Base-by-base conservation (phyloP, 2,329 filamentous ascomycete species). In the Dactylellina parvicollis region DNA sequence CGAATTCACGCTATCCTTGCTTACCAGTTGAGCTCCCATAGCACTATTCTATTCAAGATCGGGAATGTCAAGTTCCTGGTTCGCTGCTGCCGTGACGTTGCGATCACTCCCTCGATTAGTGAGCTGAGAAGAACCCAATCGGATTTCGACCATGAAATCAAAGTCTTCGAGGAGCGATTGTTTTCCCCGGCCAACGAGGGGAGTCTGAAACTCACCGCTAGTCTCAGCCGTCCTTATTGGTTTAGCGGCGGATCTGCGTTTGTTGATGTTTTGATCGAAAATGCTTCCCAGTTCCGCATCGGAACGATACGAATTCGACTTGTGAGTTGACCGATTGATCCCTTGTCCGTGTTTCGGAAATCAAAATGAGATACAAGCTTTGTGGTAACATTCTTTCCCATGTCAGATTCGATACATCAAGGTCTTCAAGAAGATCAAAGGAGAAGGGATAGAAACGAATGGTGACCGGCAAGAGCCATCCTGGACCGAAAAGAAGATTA, bases 191-290 rank as follows among this genome's bases (percentile, higher is more conserved):
- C 66, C 71, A 47, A 76, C 66, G 55, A 65, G 9, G 69, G 67
- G 3, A 65, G 24, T 54, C 49, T 77, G 64, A 77, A 76, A 47
- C 70, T 77, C 55, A 77, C 77, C 7, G 76, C 76, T 34, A 75
- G 74, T 32, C 55, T 77, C 24, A 72, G 75, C 38, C 65, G 75
- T n/a, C 76, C 76, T 5, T 76, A 76, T 28, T 75, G 75, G 76
- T 75, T 77, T 56, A 76, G 75, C 24, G 75, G 77, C 46, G 75
- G 76, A 18, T 74, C 65, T 40, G 76, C 75, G n/a, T 77, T 76
- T 38, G 74, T 76, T 30, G 76, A 76, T 49, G 76, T 77, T 55
- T 75, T 74, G 46, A 76, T 77, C 50, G 61, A 76, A 55, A 76
- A 76, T 57, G 77, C 74, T 52, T 76, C 76, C 30, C 75, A 30